Base-by-base conservation (phyloP, 2,329 filamentous ascomycete species). In the Colletotrichum limetticola region DNA sequence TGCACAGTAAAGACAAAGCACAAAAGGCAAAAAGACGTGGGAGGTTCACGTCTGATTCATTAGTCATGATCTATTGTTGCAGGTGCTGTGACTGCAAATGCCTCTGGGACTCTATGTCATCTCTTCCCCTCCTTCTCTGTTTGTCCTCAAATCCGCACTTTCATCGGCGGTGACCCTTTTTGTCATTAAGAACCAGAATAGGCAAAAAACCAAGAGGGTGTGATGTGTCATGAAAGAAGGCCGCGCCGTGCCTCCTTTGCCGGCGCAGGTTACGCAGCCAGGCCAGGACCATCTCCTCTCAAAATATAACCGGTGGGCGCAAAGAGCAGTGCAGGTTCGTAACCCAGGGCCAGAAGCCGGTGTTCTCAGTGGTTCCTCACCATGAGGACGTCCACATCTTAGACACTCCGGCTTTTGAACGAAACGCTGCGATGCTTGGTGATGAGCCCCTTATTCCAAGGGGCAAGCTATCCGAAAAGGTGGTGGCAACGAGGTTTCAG, bases 241-340 rank as follows among this genome's bases (percentile, higher is more conserved):
- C 71, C 71, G 71, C 71, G 71, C 71, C 71, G 57, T 73, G 56
- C 66, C 71, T 65, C 49, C 71, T 57, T n/a, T 56, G 74, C 74
- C 74, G 74, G 74, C 74, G 74, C 74, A 75, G 74, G 74, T 75
- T 75, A 72, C 74, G 74, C 74, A 75, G 74, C 74, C 74, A 72
- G 74, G 74, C 74, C 61, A 61, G 61, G 65, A 28, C 14, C 55
- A 61, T 61, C 49, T 35, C 49, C n/a, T 56, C 24, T 49, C 4
- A 60, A 64, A 37, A 57, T 19, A 16, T 16, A 16, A 37, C 14
- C 11, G 55, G 55, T 19, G 62, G 71, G 71, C 71, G 71, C 71
- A 73, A 72, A 65, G 12, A 53, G 32, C 19, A 49, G 22, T 57
- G 37, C 66, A 30, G 46, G 19, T 35, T 58, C 24, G 14, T 60